phyloP scores from a whole-genome alignment of 805 yeast species.

The Teunomyces kruisii region DNA sequence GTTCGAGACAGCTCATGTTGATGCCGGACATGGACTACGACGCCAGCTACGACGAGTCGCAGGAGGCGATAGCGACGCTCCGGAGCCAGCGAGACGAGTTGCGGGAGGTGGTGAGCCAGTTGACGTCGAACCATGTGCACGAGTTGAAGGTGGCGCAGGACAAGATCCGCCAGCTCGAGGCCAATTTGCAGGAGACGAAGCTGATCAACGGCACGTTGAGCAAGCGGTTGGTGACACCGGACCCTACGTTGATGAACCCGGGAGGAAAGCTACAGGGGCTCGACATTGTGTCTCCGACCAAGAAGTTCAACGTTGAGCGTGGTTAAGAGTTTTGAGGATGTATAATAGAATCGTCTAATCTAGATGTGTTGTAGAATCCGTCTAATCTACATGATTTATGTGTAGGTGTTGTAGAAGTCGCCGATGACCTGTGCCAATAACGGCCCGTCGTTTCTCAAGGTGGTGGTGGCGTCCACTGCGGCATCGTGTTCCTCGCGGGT shows the following conservation, averaged over 20 bases:
- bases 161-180: constrained; percentile 32
- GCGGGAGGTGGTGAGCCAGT: constrained; percentile 37
- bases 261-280: constrained; percentile 44
- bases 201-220: constrained; percentile 35
- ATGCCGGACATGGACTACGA: constrained; percentile 8
- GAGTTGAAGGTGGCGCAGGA: constrained; percentile 38
- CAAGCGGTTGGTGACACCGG: constrained; percentile 16
- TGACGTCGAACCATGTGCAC: constrained; percentile 33
- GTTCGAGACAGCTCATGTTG: constrained; percentile 7
- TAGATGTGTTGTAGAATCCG: no score
- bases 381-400: no score
- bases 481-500: neutral
- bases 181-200: constrained; percentile 28
- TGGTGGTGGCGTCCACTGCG: neutral
- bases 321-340: constrained; percentile 8
- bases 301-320: constrained; percentile 7
- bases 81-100: constrained; percentile 41
- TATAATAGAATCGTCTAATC: neutral
- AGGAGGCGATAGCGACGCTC: constrained; percentile 10
- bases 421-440: neutral
- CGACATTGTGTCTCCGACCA: constrained; percentile 34
- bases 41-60: constrained; percentile 11
- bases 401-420: neutral
- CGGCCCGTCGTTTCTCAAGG: neutral
- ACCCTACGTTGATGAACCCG: constrained; percentile 8